Percentiles rank a stretch among this genome's conserved stretches.
Evolutionary conservation across 805 yeast species (phyloP).

Genomic region (Grigorovia yakushimaensis): DNA sequence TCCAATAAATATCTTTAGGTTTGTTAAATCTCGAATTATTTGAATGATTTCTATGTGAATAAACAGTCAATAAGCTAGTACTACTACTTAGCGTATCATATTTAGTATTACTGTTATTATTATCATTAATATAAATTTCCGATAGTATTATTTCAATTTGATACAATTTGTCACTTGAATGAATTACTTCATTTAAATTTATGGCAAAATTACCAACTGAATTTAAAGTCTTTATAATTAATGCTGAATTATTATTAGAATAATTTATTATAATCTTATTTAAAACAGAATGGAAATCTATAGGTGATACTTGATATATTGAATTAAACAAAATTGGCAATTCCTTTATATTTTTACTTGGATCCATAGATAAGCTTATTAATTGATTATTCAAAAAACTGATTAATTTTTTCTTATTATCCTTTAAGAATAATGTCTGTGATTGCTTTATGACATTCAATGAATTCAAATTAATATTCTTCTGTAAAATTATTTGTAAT

Average conservation of each 20-base stretch:
- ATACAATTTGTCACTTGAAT: neutral
- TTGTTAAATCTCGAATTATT: slow-evolving; percentile 9
- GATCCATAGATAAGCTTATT: neutral
- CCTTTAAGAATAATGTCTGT: slow-evolving; percentile 12
- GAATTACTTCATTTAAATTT: slow-evolving; percentile 15
- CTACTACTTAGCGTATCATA: neutral
- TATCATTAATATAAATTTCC: neutral
- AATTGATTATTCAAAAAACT: neutral
- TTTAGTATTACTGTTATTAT: neutral
- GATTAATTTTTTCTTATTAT: slow-evolving; percentile 15
- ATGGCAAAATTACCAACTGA: slow-evolving; percentile 20
- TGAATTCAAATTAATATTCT: slow-evolving; percentile 21
- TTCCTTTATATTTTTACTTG: neutral
- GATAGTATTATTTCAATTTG: neutral
- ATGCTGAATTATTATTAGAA: slow-evolving; percentile 13
- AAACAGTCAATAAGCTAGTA: neutral
- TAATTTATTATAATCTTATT: slow-evolving; percentile 17
- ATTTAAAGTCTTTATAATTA: slow-evolving; percentile 20
- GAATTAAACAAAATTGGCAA: slow-evolving; percentile 5
- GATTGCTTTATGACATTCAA: slow-evolving; percentile 19
- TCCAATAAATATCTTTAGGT: slow-evolving; percentile 24
- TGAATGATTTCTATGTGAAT: neutral
- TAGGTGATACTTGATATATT: slow-evolving; percentile 15
- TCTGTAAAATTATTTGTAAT: slow-evolving; percentile 14
- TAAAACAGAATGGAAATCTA: slow-evolving; percentile 15